Evolutionary conservation across 2,329 filamentous ascomycete genomes (phyloP).

Genomic region (Verticillium isaacii): DNA sequence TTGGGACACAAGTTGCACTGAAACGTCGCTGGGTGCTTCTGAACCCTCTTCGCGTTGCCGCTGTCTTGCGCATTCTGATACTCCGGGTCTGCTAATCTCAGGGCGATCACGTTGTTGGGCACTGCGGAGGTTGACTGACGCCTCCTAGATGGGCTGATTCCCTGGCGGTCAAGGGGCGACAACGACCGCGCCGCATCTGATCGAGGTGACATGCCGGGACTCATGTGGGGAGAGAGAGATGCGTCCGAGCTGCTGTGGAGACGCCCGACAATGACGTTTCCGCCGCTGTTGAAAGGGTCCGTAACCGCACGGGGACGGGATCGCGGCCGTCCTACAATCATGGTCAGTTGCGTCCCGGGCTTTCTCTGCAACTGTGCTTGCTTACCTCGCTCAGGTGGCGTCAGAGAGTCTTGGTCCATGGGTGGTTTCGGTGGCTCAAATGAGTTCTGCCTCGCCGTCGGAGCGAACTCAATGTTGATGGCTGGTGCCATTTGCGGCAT

Average conservation of each 20-base stretch:
- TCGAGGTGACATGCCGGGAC: conserved; percentile 37
- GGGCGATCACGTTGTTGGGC: conserved; percentile 66
- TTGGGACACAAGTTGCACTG: conserved; percentile 93
- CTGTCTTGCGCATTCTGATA: conserved; percentile 63
- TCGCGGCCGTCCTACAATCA: conserved; percentile 37
- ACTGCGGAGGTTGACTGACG: conserved; percentile 62
- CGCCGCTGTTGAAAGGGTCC: conserved; percentile 52
- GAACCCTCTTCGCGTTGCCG: conserved; percentile 71
- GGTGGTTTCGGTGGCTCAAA: conserved; percentile 63
- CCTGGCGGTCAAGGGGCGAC: conserved; percentile 53
- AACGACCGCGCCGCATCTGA: conserved; percentile 50
- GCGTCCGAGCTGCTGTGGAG: conserved; percentile 23
- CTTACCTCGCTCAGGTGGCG: conserved; percentile 69
- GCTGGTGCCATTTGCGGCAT: conserved; percentile 82
- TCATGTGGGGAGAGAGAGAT: conserved; percentile 46
- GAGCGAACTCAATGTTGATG: conserved; percentile 91
- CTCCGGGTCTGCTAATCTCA: conserved; percentile 84
- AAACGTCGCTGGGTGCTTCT: conserved; percentile 97
- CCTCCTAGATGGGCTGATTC: conserved; percentile 40
- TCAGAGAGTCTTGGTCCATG: conserved; percentile 74
- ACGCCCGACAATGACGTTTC: conserved; percentile 32
- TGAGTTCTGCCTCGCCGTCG: conserved; percentile 60
- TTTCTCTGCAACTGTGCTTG: neutral
- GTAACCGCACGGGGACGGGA: conserved; percentile 53
- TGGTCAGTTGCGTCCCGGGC: conserved; percentile 13